A percentile compares a stretch with the other conserved stretches of the same genome.
Conservation (phyloP, 805 yeast species). For the Saccharomyces jurei region DNA sequence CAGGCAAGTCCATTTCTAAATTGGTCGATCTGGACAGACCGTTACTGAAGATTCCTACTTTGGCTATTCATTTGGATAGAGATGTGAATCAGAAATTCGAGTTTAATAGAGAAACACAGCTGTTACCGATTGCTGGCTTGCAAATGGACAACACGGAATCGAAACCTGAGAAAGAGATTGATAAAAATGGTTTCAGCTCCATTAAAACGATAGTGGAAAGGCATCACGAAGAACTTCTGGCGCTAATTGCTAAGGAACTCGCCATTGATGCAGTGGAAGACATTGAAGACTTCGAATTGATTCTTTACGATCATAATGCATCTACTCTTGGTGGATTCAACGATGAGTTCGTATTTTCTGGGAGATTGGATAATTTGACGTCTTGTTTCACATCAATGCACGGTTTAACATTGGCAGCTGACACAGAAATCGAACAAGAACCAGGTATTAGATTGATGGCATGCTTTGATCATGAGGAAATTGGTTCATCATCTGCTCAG, state of each 20-base stretch:
- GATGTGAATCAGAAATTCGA: conserved; percentile 72
- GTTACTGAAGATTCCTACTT: conserved; percentile 80
- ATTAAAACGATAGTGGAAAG: conserved; percentile 59
- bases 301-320: conserved; percentile 77
- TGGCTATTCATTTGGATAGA: conserved; percentile 86
- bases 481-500: conserved; percentile 89
- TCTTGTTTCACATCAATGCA: conserved; percentile 75
- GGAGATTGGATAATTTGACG: conserved; percentile 83
- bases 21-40: conserved; percentile 79
- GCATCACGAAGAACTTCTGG: conserved; percentile 67
- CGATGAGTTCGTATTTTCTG: conserved; percentile 85
- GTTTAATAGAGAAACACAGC: conserved; percentile 80
- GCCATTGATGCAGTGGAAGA: conserved; percentile 38
- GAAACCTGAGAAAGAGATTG: conserved; percentile 42
- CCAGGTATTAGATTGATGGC: conserved; percentile 65
- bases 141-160: conserved; percentile 19
- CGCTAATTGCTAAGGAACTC: conserved; percentile 59
- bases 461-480: conserved; percentile 91
- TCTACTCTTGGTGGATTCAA: conserved; percentile 81
- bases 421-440: conserved; percentile 36
- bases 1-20: conserved; percentile 49
- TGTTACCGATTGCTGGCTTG: conserved; percentile 79
- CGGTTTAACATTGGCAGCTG: conserved; percentile 55
- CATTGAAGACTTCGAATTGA: conserved; percentile 84
- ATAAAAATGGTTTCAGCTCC: conserved; percentile 47